Percentiles rank a stretch among this genome's conserved stretches.
Evolutionary conservation across 2,329 filamentous ascomycete genomes (phyloP).

Genomic region (Orbilia brochopaga): DNA sequence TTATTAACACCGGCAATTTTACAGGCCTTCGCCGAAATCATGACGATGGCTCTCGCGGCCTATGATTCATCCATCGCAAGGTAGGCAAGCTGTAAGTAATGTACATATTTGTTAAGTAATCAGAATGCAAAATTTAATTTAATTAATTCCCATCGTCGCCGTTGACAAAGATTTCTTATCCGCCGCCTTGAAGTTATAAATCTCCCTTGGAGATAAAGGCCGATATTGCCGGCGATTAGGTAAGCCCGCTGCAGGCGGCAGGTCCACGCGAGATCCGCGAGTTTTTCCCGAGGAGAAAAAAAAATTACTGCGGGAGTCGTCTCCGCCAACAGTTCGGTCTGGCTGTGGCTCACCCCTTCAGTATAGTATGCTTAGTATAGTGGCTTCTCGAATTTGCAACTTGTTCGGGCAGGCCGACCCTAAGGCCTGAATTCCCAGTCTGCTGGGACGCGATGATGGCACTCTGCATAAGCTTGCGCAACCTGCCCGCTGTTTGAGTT

Average conservation of each 20-base stretch:
- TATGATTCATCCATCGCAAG: not conserved
- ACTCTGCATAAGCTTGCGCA: constrained; percentile 49
- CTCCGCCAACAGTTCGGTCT: not conserved
- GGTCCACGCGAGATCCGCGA: constrained; percentile 32
- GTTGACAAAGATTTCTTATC: constrained; percentile 7
- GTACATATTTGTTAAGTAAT: not conserved
- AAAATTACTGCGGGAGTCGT: not conserved
- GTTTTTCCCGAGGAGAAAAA: constrained; percentile 17
- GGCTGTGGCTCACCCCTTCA: not conserved
- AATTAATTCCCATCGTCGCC: no score
- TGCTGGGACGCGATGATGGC: constrained; percentile 48
- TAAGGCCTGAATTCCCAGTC: constrained; percentile 40
- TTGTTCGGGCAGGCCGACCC: constrained; percentile 50
- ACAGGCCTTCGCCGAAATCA: not conserved
- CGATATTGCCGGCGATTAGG: constrained; percentile 37
- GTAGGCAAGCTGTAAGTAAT: no score
- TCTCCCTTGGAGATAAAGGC: constrained; percentile 18
- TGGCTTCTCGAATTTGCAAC: constrained; percentile 45
- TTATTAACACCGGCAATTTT: not conserved
- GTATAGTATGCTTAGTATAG: no score
- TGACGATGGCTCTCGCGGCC: not conserved
- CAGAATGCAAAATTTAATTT: not conserved
- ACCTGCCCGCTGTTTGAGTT: constrained; percentile 16
- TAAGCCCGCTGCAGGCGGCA: constrained; percentile 15
- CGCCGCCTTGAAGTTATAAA: constrained; percentile 13